Conservation (phyloP, 1,284 basidiomycete genomes). For the Ganoderma meredithae region DNA sequence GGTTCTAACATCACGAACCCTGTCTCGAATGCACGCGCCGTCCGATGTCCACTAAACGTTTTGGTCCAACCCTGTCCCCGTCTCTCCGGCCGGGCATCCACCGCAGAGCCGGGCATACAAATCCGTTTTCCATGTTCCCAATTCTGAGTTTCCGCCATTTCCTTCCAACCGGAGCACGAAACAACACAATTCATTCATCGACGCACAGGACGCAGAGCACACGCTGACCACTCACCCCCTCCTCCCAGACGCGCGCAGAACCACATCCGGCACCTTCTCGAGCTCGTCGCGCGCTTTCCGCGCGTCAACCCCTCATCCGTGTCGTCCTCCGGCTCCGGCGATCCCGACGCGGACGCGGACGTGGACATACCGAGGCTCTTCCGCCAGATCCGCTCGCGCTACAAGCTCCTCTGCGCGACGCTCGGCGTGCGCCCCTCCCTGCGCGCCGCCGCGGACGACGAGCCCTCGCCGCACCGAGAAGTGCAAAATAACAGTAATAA, state of each 20-base stretch:
- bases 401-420: conserved; percentile 85
- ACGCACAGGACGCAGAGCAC: not conserved
- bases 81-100: not conserved
- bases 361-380: conserved; percentile 81
- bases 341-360: conserved; percentile 46
- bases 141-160: not conserved
- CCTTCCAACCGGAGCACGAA: not conserved
- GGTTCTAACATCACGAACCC: not conserved
- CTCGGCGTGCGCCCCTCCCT: conserved; percentile 79
- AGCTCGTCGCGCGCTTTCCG: conserved; percentile 82
- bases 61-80: not conserved
- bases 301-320: conserved; percentile 71
- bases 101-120: not conserved
- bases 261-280: conserved; percentile 75
- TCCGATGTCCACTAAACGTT: not conserved
- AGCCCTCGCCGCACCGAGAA: not conserved
- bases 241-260: conserved; percentile 61
- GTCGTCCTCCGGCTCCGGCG: no score
- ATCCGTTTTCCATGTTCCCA: not conserved
- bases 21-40: not conserved
- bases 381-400: conserved; percentile 87
- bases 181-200: not conserved
- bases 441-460: conserved; percentile 41
- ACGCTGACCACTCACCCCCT: not conserved
- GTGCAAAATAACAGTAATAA: not conserved